These are phyloP conservation scores for Pseudogymnoascus sp. DNA, from an alignment of 2,329 filamentous ascomycete genomes.

Conservation along the genomic window DNA sequence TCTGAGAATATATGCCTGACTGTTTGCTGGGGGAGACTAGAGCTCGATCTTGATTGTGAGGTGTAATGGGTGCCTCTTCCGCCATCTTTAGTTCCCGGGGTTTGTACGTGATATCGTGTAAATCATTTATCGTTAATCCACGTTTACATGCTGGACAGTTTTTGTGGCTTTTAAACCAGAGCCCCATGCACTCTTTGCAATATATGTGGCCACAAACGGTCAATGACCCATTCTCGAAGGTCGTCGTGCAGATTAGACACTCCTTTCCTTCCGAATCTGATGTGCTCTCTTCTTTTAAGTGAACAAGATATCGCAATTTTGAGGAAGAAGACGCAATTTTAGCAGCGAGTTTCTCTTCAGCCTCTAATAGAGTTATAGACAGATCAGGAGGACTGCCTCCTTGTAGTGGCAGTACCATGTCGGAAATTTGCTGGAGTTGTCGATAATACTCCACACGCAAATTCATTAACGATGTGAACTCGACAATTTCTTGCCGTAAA, in stretches of 20 bases:
- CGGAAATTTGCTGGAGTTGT: conserved; percentile 84
- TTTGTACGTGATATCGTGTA: conserved; percentile 81
- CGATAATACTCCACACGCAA: conserved; percentile 80
- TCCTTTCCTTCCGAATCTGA: conserved; percentile 55
- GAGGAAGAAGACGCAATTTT: conserved; percentile 57
- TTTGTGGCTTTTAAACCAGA: conserved; percentile 67
- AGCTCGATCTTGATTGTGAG: conserved; percentile 6
- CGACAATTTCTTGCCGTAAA: conserved; percentile 63
- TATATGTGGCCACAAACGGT: conserved; percentile 89
- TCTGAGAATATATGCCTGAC: conserved; percentile 65
- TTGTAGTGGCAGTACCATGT: conserved; percentile 60
- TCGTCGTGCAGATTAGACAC: conserved; percentile 77
- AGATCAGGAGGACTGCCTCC: conserved; percentile 40
- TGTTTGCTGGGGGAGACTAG: conserved; percentile 14
- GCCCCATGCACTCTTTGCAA: conserved; percentile 75
- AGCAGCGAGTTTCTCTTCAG: conserved; percentile 44
- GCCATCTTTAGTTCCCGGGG: conserved; percentile 64
- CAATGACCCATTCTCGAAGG: conserved; percentile 69
- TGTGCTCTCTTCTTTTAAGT: conserved; percentile 41
- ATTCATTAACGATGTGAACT: conserved; percentile 75
- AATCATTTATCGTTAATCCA: conserved; percentile 52
- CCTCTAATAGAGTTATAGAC: conserved; percentile 32
- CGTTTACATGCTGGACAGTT: conserved; percentile 83
- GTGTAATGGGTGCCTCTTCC: conserved; percentile 35
- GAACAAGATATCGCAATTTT: conserved; percentile 64